Conservation (phyloP, 108 stramenopile species). For the Stephanodiscus minutulus region DNA sequence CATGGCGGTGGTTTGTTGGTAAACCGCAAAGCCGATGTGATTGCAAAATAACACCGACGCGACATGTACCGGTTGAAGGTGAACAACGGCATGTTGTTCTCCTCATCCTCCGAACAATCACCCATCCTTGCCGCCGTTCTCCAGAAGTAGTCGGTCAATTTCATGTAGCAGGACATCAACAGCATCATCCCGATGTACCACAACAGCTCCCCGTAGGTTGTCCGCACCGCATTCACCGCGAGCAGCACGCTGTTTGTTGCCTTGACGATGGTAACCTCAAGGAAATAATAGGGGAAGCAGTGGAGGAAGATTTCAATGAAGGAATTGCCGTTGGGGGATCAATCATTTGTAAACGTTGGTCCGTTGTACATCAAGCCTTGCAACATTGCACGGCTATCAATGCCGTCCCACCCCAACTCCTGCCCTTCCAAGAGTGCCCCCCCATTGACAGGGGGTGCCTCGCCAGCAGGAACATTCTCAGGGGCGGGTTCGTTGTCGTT, state of each 20-base stretch:
- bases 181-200: conserved; percentile 34
- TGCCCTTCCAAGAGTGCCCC: not conserved
- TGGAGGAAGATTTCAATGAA: not conserved
- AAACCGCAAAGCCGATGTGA: conserved; percentile 17
- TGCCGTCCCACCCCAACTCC: no score
- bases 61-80: conserved; percentile 23
- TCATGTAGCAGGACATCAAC: conserved; percentile 16
- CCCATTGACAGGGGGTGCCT: not conserved
- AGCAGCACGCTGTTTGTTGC: not conserved
- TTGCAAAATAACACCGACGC: conserved; percentile 10
- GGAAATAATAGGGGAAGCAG: not conserved
- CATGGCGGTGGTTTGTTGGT: conserved; percentile 10
- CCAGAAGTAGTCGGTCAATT: conserved; percentile 24
- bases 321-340: not conserved
- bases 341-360: conserved; percentile 1
- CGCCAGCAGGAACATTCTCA: not conserved
- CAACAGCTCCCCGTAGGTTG: conserved; percentile 14
- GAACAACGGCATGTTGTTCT: conserved; percentile 2
- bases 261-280: not conserved
- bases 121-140: no score
- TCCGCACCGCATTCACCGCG: not conserved
- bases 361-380: not conserved
- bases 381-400: not conserved
- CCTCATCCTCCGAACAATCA: not conserved
- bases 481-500: conserved; percentile 18